Conservation (phyloP, 768 basidiomycete species). For the Udeniomyces megalosporus region DNA sequence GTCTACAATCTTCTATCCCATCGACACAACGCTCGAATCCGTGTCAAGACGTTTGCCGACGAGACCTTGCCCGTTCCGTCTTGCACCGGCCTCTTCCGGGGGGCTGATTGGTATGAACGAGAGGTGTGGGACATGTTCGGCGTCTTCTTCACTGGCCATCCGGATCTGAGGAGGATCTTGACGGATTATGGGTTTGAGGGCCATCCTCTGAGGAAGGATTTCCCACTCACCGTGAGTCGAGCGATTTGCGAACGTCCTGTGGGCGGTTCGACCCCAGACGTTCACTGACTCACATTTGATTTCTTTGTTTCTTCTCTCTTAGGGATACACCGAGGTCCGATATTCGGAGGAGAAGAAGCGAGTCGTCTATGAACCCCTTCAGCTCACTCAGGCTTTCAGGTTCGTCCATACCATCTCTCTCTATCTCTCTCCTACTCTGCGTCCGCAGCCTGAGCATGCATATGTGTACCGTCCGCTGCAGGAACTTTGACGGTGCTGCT, state of each 20-base stretch:
- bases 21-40: conserved; percentile 59
- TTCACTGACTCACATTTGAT: too few relatives aligned
- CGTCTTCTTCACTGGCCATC: conserved; percentile 89
- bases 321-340: conserved; percentile 94
- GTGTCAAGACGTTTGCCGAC: conserved; percentile 93
- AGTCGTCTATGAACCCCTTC: conserved; percentile 92
- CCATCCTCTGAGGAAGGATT: conserved; percentile 93
- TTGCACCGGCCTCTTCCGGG: conserved; percentile 56
- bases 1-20: conserved; percentile 81
- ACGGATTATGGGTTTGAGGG: conserved; percentile 99
- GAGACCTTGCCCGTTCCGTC: conserved; percentile 86
- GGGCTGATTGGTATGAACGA: conserved; percentile 97
- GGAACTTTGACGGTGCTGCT: conserved; percentile 81
- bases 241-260: neutral
- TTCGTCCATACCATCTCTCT: conserved; percentile 27
- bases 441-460: too few relatives aligned
- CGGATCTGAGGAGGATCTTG: conserved; percentile 93
- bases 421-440: neutral
- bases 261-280: neutral
- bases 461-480: too few relatives aligned
- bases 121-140: conserved; percentile 98
- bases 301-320: neutral
- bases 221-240: conserved; percentile 71
- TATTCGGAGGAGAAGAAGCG: conserved; percentile 97
- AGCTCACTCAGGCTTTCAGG: conserved; percentile 97